phyloP scores from a whole-genome alignment of 2,329 filamentous ascomycete species.

The Cytospora paraplurivora region DNA sequence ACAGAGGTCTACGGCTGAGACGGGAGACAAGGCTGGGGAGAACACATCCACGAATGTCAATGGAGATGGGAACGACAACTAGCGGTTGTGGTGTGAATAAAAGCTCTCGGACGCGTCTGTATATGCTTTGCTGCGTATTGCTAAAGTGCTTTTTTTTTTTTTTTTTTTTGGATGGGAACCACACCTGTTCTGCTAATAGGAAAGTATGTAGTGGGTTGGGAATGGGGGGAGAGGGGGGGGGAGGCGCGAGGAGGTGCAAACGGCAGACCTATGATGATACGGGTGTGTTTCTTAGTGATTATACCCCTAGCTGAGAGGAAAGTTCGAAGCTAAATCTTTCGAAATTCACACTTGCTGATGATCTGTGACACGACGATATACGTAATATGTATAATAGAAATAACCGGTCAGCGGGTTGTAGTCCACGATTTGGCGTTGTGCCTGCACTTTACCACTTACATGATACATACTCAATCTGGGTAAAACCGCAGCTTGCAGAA shows the following conservation, averaged over 20 bases:
- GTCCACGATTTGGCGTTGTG: no score
- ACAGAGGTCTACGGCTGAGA: conserved; percentile 1
- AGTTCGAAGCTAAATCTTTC: conserved; percentile 8
- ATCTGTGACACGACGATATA: no score
- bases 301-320: conserved; percentile 22
- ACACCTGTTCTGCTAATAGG: conserved; percentile 6
- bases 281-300: conserved; percentile 23
- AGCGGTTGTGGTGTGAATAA: conserved; percentile 5
- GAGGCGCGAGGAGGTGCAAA: neutral
- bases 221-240: neutral
- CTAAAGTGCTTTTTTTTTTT: conserved; percentile 2
- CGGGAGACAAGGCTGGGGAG: neutral
- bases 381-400: no score
- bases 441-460: no score
- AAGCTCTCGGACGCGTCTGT: conserved; percentile 7
- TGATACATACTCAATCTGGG: no score
- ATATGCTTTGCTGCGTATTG: conserved; percentile 14
- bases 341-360: neutral
- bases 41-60: conserved; percentile 5
- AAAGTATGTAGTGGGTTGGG: neutral
- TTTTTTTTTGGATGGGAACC: neutral
- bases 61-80: conserved; percentile 9
- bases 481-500: no score
- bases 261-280: neutral
- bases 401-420: no score